Base-by-base conservation (phyloP, 2,329 filamentous ascomycete species). In the Nemania diffusa region DNA sequence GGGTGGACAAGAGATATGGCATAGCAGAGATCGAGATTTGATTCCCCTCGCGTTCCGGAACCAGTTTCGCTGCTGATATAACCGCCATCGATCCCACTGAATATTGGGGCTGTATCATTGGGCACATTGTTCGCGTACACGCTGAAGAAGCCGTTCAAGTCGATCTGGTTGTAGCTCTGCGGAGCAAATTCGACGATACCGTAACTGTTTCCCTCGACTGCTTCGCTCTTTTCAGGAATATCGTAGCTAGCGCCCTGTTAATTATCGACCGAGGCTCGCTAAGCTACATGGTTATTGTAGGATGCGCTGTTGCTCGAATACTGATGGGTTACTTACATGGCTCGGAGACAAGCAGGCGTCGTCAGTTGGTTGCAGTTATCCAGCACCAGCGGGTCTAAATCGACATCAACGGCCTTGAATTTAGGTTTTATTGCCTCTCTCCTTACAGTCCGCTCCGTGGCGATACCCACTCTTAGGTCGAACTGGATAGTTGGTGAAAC, bases 1-100 rank as follows among this genome's bases (percentile, higher is more conserved):
- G 85, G 87, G 65, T 82, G 83, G 40, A 87, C 81, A 42, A 88
- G 77, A 7, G 84, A 76, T 76, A 85, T 87, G 60, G 84, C 84
- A 69, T 87, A 85, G 67, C 87, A 78, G 2, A 89, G 79, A 70
- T 89, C 87, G 13, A 89, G 80, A 44, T 84, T 77, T 1, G 84
- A 84, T 77, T 89, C 87, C 51, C 81, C 82, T 24, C 55, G n/a
- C 6, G 48, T 62, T 9, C 42, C 26, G 7, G 48, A 42, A 9
- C 51, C 55, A 8, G 42, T 34, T 4, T 42, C 55, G 13, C 56
- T 34, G 15, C 27, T 53, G 42, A 64, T 40, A 42, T 24, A 67
- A 26, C 65, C 65, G 42, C 65, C 65, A 34, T 67, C 65, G 27
- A 67, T 64, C 1, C 58, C 29, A 15, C 57, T 52, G 26, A 67